phyloP scores from a whole-genome alignment of 2,329 filamentous ascomycete species.

The Ambrosiella xylebori region DNA sequence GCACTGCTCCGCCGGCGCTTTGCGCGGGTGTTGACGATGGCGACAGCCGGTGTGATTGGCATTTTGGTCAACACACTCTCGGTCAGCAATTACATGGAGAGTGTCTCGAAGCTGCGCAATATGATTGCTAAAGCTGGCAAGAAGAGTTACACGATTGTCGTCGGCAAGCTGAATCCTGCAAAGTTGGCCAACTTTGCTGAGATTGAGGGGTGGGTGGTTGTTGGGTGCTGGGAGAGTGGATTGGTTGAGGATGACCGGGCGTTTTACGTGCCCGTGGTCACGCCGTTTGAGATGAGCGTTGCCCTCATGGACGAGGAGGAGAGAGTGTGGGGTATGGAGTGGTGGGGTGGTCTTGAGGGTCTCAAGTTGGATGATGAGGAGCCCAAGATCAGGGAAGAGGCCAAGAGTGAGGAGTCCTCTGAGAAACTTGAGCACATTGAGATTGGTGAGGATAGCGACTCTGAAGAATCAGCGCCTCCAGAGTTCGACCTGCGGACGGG shows the following conservation, averaged over 20 bases:
- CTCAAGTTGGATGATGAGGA: slow-evolving; percentile 31
- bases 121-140: slow-evolving; percentile 69
- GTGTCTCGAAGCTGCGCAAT: slow-evolving; percentile 54
- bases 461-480: slow-evolving; percentile 61
- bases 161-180: slow-evolving; percentile 87
- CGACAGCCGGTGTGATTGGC: slow-evolving; percentile 69
- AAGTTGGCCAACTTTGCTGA: slow-evolving; percentile 96
- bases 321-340: slow-evolving; percentile 71
- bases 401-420: slow-evolving; percentile 13
- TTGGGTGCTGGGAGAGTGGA: slow-evolving; percentile 95
- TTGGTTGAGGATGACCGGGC: slow-evolving; percentile 67
- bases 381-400: slow-evolving; percentile 13
- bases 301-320: slow-evolving; percentile 58
- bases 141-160: slow-evolving; percentile 91
- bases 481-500: slow-evolving; percentile 88
- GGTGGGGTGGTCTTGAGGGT: slow-evolving; percentile 72
- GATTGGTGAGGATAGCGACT: slow-evolving; percentile 31
- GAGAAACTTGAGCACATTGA: slow-evolving; percentile 15
- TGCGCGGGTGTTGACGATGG: slow-evolving; percentile 64
- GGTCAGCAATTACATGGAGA: slow-evolving; percentile 74
- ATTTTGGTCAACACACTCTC: slow-evolving; percentile 93
- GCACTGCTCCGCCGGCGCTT: slow-evolving; percentile 66
- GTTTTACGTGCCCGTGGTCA: slow-evolving; percentile 79
- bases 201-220: slow-evolving; percentile 89
- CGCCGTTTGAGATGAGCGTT: slow-evolving; percentile 80